Percentiles rank a stretch among this genome's conserved stretches.
phyloP scores from a whole-genome alignment of 805 yeast species.

The Brettanomyces sp. region DNA sequence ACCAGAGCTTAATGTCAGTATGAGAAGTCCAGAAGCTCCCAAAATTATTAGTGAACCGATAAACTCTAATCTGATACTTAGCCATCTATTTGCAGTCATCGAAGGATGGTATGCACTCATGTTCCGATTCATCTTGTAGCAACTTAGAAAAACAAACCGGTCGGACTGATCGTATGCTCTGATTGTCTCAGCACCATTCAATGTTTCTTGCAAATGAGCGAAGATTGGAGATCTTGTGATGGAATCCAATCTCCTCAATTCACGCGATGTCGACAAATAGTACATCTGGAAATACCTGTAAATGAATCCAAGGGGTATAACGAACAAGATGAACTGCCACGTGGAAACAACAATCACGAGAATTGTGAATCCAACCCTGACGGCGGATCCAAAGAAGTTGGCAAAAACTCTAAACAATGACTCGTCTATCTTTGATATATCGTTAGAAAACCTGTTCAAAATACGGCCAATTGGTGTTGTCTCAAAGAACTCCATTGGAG shows the following conservation, averaged over 20 bases:
- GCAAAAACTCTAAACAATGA: conserved; percentile 56
- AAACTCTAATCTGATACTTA: conserved; percentile 40
- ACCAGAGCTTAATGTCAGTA: conserved; percentile 35
- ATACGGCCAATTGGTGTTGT: conserved; percentile 89
- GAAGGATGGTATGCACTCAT: conserved; percentile 37
- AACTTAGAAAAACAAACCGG: conserved; percentile 28
- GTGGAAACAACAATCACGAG: conserved; percentile 72
- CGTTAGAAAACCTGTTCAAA: conserved; percentile 79
- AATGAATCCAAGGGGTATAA: conserved; percentile 42
- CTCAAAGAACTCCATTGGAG: conserved; percentile 90
- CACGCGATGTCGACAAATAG: conserved; percentile 39
- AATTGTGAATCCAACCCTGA: conserved; percentile 62
- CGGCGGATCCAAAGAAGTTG: conserved; percentile 49
- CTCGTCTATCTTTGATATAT: conserved; percentile 79
- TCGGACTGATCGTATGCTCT: conserved; percentile 30
- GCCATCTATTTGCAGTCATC: conserved; percentile 41
- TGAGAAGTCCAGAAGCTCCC: conserved; percentile 30
- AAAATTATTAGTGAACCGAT: conserved; percentile 62
- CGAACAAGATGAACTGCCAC: conserved; percentile 65
- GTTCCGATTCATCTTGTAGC: conserved; percentile 28
- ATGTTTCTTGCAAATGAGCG: conserved; percentile 39
- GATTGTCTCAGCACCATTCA: conserved; percentile 39
- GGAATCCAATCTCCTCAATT: conserved; percentile 40
- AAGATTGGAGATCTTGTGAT: conserved; percentile 38
- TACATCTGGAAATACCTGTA: conserved; percentile 30